phyloP scores from a whole-genome alignment of 768 basidiomycete genomes.

The Udeniomyces megalosporus region DNA sequence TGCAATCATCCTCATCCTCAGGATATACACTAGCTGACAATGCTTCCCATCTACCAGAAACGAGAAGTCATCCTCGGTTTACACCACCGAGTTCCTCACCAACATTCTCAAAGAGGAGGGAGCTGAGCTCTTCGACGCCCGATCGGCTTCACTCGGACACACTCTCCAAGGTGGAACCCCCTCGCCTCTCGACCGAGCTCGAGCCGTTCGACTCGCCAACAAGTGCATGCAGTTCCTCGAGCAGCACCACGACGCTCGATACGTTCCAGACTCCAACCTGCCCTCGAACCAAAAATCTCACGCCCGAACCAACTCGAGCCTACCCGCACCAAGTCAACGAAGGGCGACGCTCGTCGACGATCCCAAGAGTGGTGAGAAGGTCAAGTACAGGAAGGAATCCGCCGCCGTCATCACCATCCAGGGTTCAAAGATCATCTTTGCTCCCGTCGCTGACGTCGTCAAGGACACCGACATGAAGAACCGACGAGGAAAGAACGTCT shows the following conservation, averaged over 20 bases:
- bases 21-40: background rate
- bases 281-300: constrained; percentile 34
- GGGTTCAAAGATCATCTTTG: constrained; percentile 61
- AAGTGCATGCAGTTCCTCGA: constrained; percentile 93
- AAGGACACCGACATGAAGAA: constrained; percentile 80
- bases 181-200: constrained; percentile 81
- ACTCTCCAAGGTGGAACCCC: constrained; percentile 92
- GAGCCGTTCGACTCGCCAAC: constrained; percentile 73
- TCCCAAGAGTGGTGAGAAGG: background rate
- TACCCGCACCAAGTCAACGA: too few species aligned
- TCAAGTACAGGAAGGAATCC: constrained; percentile 34
- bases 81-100: constrained; percentile 78
- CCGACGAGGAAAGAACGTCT: constrained; percentile 55
- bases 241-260: constrained; percentile 33
- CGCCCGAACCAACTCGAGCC: too few species aligned
- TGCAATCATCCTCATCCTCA: background rate
- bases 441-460: constrained; percentile 68
- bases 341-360: constrained; percentile 3
- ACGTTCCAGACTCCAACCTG: background rate
- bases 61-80: constrained; percentile 71
- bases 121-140: constrained; percentile 75
- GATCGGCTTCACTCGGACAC: constrained; percentile 90
- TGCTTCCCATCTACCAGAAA: constrained; percentile 47
- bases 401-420: constrained; percentile 89
- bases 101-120: constrained; percentile 94